A percentile compares a stretch with the other conserved stretches of the same genome.
Conservation (phyloP, 345 rosid species). For the Salix suchowensis region DNA sequence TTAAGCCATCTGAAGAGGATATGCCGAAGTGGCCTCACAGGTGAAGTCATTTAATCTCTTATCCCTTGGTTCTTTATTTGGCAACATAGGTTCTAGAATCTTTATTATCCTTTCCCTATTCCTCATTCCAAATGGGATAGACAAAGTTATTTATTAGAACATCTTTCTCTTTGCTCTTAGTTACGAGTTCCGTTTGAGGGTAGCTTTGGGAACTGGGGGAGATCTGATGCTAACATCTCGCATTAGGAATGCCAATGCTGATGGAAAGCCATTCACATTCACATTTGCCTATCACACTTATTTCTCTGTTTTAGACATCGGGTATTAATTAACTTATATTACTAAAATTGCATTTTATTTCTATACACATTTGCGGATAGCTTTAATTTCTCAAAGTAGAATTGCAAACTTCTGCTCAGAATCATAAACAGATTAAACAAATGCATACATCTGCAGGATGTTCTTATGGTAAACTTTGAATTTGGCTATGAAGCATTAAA, state of each 20-base stretch:
- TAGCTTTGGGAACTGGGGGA: slow-evolving; percentile 72
- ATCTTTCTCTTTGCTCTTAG: no score
- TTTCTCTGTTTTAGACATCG: slow-evolving; percentile 90
- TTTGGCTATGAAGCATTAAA: background rate
- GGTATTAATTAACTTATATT: slow-evolving; percentile 32
- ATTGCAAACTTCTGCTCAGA: background rate
- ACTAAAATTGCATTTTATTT: background rate
- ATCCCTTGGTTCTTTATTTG: background rate
- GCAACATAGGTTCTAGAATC: background rate
- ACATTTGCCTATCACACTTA: slow-evolving; percentile 96
- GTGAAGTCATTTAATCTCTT: slow-evolving; percentile 31
- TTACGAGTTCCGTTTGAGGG: background rate
- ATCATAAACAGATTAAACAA: background rate
- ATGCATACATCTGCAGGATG: background rate
- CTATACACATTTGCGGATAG: background rate
- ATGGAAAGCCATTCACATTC: slow-evolving; percentile 84
- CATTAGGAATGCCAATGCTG: slow-evolving; percentile 68
- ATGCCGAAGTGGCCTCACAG: no score
- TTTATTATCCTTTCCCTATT: no score
- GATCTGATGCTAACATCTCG: slow-evolving; percentile 82
- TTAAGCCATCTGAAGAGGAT: no score
- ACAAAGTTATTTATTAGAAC: no score
- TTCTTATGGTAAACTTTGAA: background rate
- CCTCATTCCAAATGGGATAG: no score
- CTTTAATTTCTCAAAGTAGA: background rate